Evolutionary conservation across 306 rosid species (phyloP), one percentile per base, ranked within the genome.

Genomic region (Crataegus laevigata): DNA sequence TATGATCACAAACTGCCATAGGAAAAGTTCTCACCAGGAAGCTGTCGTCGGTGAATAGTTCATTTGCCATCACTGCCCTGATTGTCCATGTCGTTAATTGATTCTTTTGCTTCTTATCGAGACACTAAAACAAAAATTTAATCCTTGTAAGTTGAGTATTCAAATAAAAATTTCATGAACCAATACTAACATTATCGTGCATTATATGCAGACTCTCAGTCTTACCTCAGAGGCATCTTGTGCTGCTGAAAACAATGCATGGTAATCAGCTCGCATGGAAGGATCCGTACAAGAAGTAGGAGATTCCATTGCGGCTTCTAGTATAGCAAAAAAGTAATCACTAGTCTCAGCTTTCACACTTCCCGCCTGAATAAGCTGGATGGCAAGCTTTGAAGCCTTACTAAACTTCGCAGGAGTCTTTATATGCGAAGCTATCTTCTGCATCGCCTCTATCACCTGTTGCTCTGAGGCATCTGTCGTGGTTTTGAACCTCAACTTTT

Each of bases 371-470:
- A 92, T 88, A 77, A 92, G 87, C 87, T 90, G 97, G 66, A 94
- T 83, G 29, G 96, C 96, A 70, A 91, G 96, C 87, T 94, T 89
- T 42, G 97, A 84, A 81, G 99, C 99, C 89, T 94, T 94, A 60
- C 85, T 74, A 71, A 90, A 85, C 82, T 94, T 94, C 3, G 86
- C 62, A 45, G 96, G 96, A 84, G 86, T 90, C 86, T 85, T 94
- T 54, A 94, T 92, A 81, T 92, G 99, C 0, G 89, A 90, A 22
- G 96, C 84, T 89, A 94, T 90, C 88, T 92, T 94, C 85, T 86
- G 87, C 97, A 90, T 94, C 32, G 99, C 98, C 72, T 91, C 93
- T 57, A 84, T 82, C 76, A 94, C 86, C 79, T 94, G 98, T 38
- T 83, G 75, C 82, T 90, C 93, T 2, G 98, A 90, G 74, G 97